Percentiles rank a stretch among this genome's conserved stretches.
Evolutionary conservation across 176 grass and related monocot species (phyloP).

Genomic region (Dendrocalamus sinicus): DNA sequence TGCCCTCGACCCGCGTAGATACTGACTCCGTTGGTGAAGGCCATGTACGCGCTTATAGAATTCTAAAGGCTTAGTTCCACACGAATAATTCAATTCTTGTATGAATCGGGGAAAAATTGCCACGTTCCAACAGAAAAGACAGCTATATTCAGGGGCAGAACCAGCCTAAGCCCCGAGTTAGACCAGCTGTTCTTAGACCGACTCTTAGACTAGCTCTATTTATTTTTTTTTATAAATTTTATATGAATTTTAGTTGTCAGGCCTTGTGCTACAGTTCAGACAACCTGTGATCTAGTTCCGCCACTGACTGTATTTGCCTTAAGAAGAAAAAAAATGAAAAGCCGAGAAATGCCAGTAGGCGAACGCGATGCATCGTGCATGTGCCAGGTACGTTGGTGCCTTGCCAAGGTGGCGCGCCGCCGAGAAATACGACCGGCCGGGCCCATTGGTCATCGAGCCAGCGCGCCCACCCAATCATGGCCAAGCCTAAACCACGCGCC

Average conservation of each 20-base stretch:
- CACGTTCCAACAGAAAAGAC: too few species aligned
- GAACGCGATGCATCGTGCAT: not conserved
- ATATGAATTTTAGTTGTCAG: too few species aligned
- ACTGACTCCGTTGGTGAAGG: not conserved
- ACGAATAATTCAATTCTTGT: too few species aligned
- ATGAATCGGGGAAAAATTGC: too few species aligned
- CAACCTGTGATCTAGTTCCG: too few species aligned
- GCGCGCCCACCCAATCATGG: constrained; percentile 23
- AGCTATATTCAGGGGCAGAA: too few species aligned
- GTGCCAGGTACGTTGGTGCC: not conserved
- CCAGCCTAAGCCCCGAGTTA: too few species aligned
- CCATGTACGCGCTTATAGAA: not conserved
- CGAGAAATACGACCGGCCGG: constrained; percentile 12
- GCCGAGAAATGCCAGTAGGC: not conserved
- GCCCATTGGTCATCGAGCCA: not conserved
- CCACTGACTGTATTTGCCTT: too few species aligned
- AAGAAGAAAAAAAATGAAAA: not conserved
- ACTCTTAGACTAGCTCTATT: too few species aligned
- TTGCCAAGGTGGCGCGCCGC: constrained; percentile 9
- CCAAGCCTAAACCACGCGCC: not conserved
- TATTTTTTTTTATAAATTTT: too few species aligned
- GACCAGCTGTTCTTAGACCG: too few species aligned
- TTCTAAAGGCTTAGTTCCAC: not conserved
- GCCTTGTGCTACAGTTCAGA: too few species aligned
- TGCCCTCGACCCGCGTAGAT: not conserved